Base-by-base conservation (phyloP, 1,139 yeast genomes). In the Suhomyces coccinellae region DNA sequence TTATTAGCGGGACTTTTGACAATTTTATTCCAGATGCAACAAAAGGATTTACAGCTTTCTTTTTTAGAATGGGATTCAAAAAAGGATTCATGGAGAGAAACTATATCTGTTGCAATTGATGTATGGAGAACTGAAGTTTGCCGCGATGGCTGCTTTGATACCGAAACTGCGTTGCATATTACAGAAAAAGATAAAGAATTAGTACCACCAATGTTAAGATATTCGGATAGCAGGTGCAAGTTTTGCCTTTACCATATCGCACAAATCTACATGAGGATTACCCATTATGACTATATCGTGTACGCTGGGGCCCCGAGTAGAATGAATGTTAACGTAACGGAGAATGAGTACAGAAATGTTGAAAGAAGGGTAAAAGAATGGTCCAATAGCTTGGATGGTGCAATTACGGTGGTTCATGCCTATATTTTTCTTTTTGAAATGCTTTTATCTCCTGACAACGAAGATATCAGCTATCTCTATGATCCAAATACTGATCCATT, bases 11-110 rank as follows among this genome's bases (percentile, higher is more conserved):
- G 95, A 0, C 63, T 87, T 38, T 65, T 84, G 42, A 81, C 91
- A 1, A 72, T 86, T 15, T 73, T 83, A 75, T 74, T 78, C 54
- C 87, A 85, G 64, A 79, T 86, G 79, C 90, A 85, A 58, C 91
- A 85, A 58, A 69, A 80, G 15, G 91, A 83, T 55, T 57, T 79
- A 38, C 88, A 81, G 60, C 73, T 72, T 8, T 67, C 59, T 48
- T 66, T 56, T 54, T 61, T 62, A 59, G 69, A 65, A 33, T 63
- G 67, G 66, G 49, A 61, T 31, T 54, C 58, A 3, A 57, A 64
- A 37, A 64, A 62, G 39, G 79, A 72, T 47, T 64, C 79, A 13
- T 85, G 90, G 93, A 77, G 84, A 54, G 84, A 82, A 40, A 70
- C 81, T 15, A 64, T 85, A 20, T 75, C 81, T 0, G 77, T 80